Percentiles rank a stretch among this genome's conserved stretches.
Evolutionary conservation across 208 protist species (phyloP).

Genomic region (Wallacemonas sp.): DNA sequence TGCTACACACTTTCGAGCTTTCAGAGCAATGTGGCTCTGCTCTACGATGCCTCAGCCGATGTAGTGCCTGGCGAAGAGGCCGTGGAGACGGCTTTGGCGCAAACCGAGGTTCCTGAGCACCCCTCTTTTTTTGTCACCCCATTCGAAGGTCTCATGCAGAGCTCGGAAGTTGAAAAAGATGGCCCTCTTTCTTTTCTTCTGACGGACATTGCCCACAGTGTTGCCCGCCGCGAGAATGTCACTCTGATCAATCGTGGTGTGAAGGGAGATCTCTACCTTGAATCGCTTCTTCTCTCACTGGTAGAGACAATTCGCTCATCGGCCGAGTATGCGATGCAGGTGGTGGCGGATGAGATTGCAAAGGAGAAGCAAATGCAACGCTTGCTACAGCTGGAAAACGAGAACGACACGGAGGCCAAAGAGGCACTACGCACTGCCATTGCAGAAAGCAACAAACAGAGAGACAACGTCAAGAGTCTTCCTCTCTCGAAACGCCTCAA

Average conservation of each 20-base stretch:
- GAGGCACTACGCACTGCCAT: conserved; percentile 22
- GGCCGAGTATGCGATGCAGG: conserved; percentile 87
- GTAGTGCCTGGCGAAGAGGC: background rate
- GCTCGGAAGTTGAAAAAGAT: conserved; percentile 30
- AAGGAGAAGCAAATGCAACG: conserved; percentile 92
- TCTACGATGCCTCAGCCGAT: conserved; percentile 7
- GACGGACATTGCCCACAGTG: conserved; percentile 52
- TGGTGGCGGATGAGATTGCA: conserved; percentile 87
- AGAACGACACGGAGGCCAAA: conserved; percentile 20
- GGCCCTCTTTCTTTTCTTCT: conserved; percentile 53
- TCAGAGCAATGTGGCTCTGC: conserved; percentile 9
- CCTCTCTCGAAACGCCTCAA: conserved; percentile 55
- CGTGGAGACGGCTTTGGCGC: background rate
- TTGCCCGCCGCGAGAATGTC: conserved; percentile 77
- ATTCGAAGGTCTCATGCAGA: conserved; percentile 59
- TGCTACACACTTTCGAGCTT: conserved; percentile 12
- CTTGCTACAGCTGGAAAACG: conserved; percentile 75
- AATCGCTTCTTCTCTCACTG: conserved; percentile 58
- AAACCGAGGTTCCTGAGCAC: conserved; percentile 15
- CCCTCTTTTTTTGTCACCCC: conserved; percentile 71
- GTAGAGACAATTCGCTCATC: conserved; percentile 54
- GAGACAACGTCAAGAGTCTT: conserved; percentile 23
- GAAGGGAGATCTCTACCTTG: conserved; percentile 55
- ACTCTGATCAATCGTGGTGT: conserved; percentile 79
- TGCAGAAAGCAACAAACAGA: conserved; percentile 11